Base-by-base conservation (phyloP, 202 grass and related monocot genomes). In the Hordeum pubiflorum region DNA sequence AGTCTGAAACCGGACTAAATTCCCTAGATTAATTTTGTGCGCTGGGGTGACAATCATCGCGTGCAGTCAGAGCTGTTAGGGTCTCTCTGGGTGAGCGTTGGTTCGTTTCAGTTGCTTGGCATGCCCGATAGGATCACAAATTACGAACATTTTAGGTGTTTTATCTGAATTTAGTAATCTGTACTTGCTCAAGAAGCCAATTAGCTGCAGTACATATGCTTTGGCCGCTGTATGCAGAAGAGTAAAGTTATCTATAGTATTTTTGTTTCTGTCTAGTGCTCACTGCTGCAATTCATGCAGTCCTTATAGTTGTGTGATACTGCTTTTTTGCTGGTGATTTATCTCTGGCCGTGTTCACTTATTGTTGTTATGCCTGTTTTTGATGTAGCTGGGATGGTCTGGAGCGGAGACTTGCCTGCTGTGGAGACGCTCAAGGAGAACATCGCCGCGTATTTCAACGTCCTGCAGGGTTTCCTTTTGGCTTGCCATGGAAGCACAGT, bases 401-500 rank as follows among this genome's bases (percentile, higher is more conserved):
- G 96, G 92, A 78, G 92, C 1, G 90, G 88, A 52, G 89, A 89
- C 24, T 81, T 90, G 76, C 90, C 96, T 85, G 85, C 79, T 83
- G 78, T 83, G n/a, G 90, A 90, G 5, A 88, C 82, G 7, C 74
- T 96, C 10, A 91, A 93, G 71, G 92, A 96, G 79, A 99, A 96
- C 85, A 89, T 99, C 39, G 73, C 20, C 20, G 81, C 85, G 2
- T 93, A 91, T 72, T 99, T 91, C 81, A 99, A 99, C 66, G 61
- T 87, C 39, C 83, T 96, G 59, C 90, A 99, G 72, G 92, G 96
- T 61, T 90, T 99, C 67, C 77, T 99, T 84, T 91, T 99, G 76
- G 81, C 86, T 83, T 99, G 90, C 81, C 85, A 96, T 12, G 93
- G 92, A 70, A 93, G 83, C 70, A 93, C 79, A 27, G 75, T 89